A percentile compares a stretch with the other conserved stretches of the same genome.
Evolutionary conservation across 148 eudicot genomes (phyloP).

Genomic region (Diospyros lotus): DNA sequence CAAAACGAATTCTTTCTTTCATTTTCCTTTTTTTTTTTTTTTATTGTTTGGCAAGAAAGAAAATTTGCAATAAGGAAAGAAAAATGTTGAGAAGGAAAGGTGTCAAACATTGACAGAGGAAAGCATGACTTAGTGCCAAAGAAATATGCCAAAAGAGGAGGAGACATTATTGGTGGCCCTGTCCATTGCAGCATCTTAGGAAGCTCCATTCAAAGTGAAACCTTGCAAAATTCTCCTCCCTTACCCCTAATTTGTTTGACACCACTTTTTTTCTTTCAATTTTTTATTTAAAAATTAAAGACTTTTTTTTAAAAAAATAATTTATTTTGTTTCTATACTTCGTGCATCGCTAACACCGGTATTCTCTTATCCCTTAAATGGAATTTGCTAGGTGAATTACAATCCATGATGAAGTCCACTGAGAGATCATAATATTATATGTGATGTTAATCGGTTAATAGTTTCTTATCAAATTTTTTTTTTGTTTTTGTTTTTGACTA

Average conservation of each 20-base stretch:
- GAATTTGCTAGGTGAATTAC: no score
- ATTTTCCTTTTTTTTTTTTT: background rate
- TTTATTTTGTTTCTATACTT: background rate
- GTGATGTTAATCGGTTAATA: no score
- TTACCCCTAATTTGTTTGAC: no score
- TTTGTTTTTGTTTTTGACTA: no score
- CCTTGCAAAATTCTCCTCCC: background rate
- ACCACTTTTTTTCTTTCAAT: no score
- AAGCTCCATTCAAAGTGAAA: background rate
- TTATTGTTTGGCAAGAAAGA: background rate
- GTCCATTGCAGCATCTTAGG: conserved; percentile 7
- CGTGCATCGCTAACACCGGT: no score
- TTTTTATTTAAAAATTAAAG: no score
- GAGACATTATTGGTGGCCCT: background rate
- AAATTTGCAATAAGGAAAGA: background rate
- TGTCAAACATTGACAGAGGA: background rate
- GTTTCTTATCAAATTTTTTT: no score
- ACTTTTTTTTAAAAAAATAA: background rate
- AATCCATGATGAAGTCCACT: no score
- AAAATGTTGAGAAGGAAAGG: background rate
- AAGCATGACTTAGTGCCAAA: background rate
- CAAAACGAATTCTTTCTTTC: no score
- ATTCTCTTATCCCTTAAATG: no score
- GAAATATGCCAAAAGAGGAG: background rate
- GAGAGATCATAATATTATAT: no score